phyloP scores from a whole-genome alignment of 2,329 filamentous ascomycete species.

The Aschersonia sp. region DNA sequence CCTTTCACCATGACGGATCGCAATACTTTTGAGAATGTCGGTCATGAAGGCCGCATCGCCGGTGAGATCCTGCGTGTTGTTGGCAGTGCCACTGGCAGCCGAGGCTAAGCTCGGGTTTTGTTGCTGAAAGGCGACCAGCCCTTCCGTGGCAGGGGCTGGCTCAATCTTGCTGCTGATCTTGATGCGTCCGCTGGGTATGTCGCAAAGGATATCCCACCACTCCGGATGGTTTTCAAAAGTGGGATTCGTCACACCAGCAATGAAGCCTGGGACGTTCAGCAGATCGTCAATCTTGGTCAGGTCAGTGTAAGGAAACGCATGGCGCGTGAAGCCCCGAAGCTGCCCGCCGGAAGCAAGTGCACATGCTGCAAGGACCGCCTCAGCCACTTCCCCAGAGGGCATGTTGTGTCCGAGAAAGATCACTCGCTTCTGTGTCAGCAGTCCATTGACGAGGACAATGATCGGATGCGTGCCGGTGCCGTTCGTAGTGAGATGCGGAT shows the following conservation, averaged over 20 bases:
- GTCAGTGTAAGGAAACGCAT: conserved; percentile 96
- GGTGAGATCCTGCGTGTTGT: conserved; percentile 50
- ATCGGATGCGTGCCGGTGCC: conserved; percentile 85
- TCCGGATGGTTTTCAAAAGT: conserved; percentile 89
- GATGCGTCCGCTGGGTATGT: conserved; percentile 80
- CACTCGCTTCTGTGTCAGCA: conserved; percentile 90
- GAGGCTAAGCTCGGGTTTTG: conserved; percentile 47
- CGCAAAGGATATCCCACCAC: conserved; percentile 97
- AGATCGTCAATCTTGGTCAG: conserved; percentile 95
- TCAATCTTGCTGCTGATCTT: conserved; percentile 90
- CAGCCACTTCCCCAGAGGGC: conserved; percentile 88
- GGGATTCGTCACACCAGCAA: conserved; percentile 93
- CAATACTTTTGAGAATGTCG: conserved; percentile 69
- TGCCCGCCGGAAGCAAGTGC: conserved; percentile 83
- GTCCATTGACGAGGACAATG: conserved; percentile 84
- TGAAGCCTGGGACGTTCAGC: conserved; percentile 90
- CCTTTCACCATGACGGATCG: conserved; percentile 73
- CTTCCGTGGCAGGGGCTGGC: conserved; percentile 65
- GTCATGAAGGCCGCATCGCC: conserved; percentile 85
- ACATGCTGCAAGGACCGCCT: conserved; percentile 95
- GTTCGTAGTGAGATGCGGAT: conserved; percentile 86
- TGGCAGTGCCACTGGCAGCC: conserved; percentile 26
- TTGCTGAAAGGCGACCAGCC: conserved; percentile 75
- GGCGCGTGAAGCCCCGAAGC: conserved; percentile 84
- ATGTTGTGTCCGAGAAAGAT: conserved; percentile 93